These are phyloP conservation scores for Corylus avellana DNA, from an alignment of 306 rosid species.

Conservation along the genomic window DNA sequence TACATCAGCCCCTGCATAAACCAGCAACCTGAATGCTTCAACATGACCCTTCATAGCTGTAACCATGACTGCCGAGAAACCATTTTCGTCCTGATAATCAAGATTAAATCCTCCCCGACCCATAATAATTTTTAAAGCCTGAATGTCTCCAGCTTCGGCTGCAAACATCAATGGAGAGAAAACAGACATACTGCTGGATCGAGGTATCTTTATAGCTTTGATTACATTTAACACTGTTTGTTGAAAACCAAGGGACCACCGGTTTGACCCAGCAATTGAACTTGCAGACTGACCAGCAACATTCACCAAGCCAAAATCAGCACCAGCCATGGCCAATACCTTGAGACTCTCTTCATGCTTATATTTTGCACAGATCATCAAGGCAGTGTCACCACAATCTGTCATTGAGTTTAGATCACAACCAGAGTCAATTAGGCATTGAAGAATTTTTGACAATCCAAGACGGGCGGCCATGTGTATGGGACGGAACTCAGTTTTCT, in stretches of 20 bases:
- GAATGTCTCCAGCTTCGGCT: constrained; percentile 69
- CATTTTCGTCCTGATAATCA: constrained; percentile 72
- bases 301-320: constrained; percentile 81
- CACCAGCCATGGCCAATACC: constrained; percentile 66
- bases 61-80: constrained; percentile 77
- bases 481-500: constrained; percentile 57
- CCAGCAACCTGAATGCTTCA: constrained; percentile 75
- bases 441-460: constrained; percentile 57
- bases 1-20: constrained; percentile 87
- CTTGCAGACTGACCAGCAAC: constrained; percentile 60
- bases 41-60: constrained; percentile 74
- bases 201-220: constrained; percentile 53
- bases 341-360: constrained; percentile 67
- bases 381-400: constrained; percentile 72
- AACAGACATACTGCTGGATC: constrained; percentile 55
- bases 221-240: constrained; percentile 50
- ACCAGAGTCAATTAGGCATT: constrained; percentile 69
- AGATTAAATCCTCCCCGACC: constrained; percentile 55
- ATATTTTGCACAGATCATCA: constrained; percentile 70
- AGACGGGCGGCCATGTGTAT: constrained; percentile 87
- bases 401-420: constrained; percentile 70
- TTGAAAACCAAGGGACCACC: constrained; percentile 75
- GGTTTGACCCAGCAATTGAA: constrained; percentile 59
- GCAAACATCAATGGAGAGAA: constrained; percentile 64
- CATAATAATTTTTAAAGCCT: constrained; percentile 67